phyloP scores from a whole-genome alignment of 2,329 filamentous ascomycete genomes.

The Ramularia endophylla region DNA sequence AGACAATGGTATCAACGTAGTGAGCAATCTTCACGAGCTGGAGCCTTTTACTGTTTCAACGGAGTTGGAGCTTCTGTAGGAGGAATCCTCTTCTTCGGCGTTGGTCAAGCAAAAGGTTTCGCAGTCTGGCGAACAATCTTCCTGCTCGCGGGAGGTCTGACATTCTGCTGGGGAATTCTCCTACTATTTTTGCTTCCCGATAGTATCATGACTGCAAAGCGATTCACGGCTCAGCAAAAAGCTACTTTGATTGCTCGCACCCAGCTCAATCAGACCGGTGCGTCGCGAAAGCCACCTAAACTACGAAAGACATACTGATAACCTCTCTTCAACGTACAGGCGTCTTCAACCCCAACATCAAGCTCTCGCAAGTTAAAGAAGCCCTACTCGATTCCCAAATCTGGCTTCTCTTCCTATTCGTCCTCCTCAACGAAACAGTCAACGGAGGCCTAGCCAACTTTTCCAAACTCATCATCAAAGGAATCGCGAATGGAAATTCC shows the following conservation, averaged over 20 bases:
- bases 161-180: conserved; percentile 57
- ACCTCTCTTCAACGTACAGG: neutral
- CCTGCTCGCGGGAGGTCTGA: conserved; percentile 57
- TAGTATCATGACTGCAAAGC: conserved; percentile 64
- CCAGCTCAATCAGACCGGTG: conserved; percentile 40
- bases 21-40: conserved; percentile 37
- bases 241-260: conserved; percentile 44
- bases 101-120: conserved; percentile 31
- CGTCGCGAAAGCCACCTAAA: too few species aligned
- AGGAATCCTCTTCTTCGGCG: conserved; percentile 57
- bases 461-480: conserved; percentile 51
- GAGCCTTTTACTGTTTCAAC: conserved; percentile 66
- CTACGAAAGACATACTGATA: too few species aligned
- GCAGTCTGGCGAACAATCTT: conserved; percentile 52
- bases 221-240: conserved; percentile 53
- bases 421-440: conserved; percentile 49
- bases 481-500: conserved; percentile 37
- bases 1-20: conserved; percentile 63
- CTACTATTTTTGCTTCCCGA: conserved; percentile 60
- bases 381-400: conserved; percentile 59
- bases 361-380: conserved; percentile 49
- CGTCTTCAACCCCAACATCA: conserved; percentile 44
- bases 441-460: conserved; percentile 52
- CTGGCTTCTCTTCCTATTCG: conserved; percentile 32
- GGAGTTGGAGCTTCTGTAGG: conserved; percentile 65